Evolutionary conservation across 2,329 filamentous ascomycete genomes (phyloP), one percentile per base, ranked within the genome.

Genomic region (Leptosphaerulina australis): DNA sequence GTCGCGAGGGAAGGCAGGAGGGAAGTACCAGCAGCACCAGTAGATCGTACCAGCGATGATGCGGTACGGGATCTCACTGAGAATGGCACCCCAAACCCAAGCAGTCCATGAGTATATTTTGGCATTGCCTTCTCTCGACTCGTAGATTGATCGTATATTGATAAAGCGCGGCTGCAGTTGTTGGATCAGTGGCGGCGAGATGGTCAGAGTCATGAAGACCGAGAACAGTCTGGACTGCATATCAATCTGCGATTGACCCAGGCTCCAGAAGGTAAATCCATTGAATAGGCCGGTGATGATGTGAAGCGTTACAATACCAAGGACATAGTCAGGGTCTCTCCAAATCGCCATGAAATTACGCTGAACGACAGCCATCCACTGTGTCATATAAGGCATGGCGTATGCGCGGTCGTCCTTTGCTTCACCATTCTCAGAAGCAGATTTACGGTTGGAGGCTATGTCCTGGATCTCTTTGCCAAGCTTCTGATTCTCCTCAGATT

Each of bases 91-190:
- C 2, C 83, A 85, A 0, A 83, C 81, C 72, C 88, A 90, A 0
- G 88, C 86, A 11, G 82, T 72, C 88, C 88, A 91, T 1, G 83
- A 86, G 72, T 93, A 94, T 20, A 91, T 90, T 69, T 91, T 91
- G 12, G 87, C 83, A n/a, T 83, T 88, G 38, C 85, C 81, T 69
- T 94, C 90, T 4, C 90, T 81, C 1, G 81, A 83, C 67, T 87
- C 76, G 73, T 89, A 94, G 20, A 93, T 78, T 24, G 82, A 78
- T 3, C 88, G 80, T 34, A 84, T 82, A 50, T 82, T 76, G 41
- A 91, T 75, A 66, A 88, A 91, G 4, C 83, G 82, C 0, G 89
- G 89, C 63, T 92, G 87, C 0, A 92, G 77, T 60, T 92, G 88
- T 62, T 91, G 87, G 50, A 92, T 88, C 0, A 92, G 76, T 0